These are phyloP conservation scores for Cryptococcus sp. DNA, from an alignment of 1,284 basidiomycete genomes.

Conservation along the genomic window DNA sequence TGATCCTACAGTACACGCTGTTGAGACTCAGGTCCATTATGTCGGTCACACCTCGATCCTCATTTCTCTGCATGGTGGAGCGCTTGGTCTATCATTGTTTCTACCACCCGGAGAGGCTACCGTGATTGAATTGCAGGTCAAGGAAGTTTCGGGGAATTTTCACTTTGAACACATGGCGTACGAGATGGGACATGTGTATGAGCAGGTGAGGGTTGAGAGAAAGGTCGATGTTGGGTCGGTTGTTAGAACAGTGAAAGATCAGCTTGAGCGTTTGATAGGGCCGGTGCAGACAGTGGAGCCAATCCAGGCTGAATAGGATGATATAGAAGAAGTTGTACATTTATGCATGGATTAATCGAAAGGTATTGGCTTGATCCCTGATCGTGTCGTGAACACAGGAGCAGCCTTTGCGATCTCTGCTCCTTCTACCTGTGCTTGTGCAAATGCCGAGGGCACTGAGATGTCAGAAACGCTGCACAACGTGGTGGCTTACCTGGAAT, in stretches of 20 bases:
- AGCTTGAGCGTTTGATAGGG: not conserved
- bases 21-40: conserved; percentile 39
- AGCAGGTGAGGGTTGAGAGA: conserved; percentile 14
- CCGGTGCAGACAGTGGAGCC: conserved; percentile 1
- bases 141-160: conserved; percentile 22
- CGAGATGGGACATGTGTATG: conserved; percentile 30
- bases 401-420: conserved; percentile 38
- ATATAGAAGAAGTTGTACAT: no score
- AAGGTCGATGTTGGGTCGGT: conserved; percentile 31
- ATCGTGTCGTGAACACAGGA: conserved; percentile 47
- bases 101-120: conserved; percentile 30
- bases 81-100: conserved; percentile 40
- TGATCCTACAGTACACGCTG: conserved; percentile 37
- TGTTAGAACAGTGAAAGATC: conserved; percentile 16
- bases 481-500: conserved; percentile 56
- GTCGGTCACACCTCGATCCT: conserved; percentile 38
- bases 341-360: conserved; percentile 59
- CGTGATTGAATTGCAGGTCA: conserved; percentile 37
- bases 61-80: conserved; percentile 39
- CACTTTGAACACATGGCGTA: conserved; percentile 44
- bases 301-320: no score
- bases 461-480: not conserved
- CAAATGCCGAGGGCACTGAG: conserved; percentile 71
- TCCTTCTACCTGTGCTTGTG: conserved; percentile 58
- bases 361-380: conserved; percentile 72